Percentiles rank a stretch among this genome's conserved stretches.
Evolutionary conservation across 1,284 basidiomycete species (phyloP).

Genomic region (Malassezia yamatoensis): DNA sequence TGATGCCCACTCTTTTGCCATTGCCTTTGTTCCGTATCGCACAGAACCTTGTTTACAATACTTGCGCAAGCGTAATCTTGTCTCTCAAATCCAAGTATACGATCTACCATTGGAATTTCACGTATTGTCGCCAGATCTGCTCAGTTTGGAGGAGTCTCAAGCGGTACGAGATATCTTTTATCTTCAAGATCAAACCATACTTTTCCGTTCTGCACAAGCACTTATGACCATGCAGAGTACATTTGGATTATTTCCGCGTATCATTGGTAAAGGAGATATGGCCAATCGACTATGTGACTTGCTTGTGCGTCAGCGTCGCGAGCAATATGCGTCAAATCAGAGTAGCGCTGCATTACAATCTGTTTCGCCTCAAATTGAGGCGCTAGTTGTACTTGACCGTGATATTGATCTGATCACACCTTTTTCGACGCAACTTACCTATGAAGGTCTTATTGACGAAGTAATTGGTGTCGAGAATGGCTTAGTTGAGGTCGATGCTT

Average conservation of each 20-base stretch:
- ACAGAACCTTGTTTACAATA: conserved; percentile 61
- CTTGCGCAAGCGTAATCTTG: conserved; percentile 22
- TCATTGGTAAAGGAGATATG: conserved; percentile 84
- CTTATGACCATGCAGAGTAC: conserved; percentile 73
- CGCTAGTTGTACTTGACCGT: conserved; percentile 78
- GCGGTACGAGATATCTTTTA: conserved; percentile 48
- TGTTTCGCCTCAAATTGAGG: conserved; percentile 58
- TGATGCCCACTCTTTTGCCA: conserved; percentile 67
- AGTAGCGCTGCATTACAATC: conserved; percentile 22
- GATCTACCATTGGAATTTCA: conserved; percentile 87
- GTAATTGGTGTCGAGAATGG: conserved; percentile 78
- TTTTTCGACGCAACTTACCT: conserved; percentile 88
- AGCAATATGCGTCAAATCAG: conserved; percentile 47
- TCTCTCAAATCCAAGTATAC: conserved; percentile 24
- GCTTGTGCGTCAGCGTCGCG: conserved; percentile 57
- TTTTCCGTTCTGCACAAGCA: conserved; percentile 80
- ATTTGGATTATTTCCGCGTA: conserved; percentile 80
- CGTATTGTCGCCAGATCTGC: conserved; percentile 68
- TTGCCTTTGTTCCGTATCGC: conserved; percentile 74
- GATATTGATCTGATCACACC: conserved; percentile 92
- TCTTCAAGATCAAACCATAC: conserved; percentile 85
- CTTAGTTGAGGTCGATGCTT: conserved; percentile 77
- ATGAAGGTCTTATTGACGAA: conserved; percentile 94
- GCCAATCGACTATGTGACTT: conserved; percentile 65
- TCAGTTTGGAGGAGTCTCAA: conserved; percentile 35